Conservation (phyloP, 208 protist genomes). For the Trypanosomatidae sp. region DNA sequence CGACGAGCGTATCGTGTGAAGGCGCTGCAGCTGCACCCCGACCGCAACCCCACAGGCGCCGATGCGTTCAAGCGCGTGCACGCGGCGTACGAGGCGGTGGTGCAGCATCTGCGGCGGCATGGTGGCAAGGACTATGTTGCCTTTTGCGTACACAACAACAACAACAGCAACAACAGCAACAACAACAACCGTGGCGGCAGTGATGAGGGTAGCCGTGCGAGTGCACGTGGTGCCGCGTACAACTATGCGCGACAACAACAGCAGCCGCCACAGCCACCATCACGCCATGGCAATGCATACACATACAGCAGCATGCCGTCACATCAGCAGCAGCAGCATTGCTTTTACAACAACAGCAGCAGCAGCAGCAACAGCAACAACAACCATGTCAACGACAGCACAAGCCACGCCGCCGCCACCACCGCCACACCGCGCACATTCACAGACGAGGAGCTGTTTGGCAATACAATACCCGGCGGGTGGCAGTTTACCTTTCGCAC, state of each 20-base stretch:
- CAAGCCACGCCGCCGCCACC: background rate
- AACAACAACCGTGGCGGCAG: too few species aligned
- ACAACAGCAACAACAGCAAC: too few species aligned
- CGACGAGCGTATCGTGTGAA: constrained; percentile 88
- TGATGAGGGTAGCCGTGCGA: too few species aligned
- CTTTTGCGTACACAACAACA: too few species aligned
- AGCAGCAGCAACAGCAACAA: background rate
- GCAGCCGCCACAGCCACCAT: constrained; percentile 3
- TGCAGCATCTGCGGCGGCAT: background rate
- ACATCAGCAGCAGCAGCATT: background rate
- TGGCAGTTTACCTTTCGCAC: too few species aligned
- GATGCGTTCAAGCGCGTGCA: constrained; percentile 84
- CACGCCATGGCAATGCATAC: background rate
- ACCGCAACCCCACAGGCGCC: constrained; percentile 74
- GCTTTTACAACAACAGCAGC: background rate
- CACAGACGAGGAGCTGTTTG: constrained; percentile 4
- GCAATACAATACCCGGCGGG: background rate
- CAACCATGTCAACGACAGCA: background rate
- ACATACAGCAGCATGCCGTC: background rate
- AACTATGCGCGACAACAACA: too few species aligned
- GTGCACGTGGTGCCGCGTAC: too few species aligned
- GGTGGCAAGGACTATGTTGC: too few species aligned
- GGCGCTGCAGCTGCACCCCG: constrained; percentile 89
- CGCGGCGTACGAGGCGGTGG: constrained; percentile 93
- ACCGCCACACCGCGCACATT: background rate